phyloP scores from a whole-genome alignment of 352 stramenopile genomes.

The Saprolegnia diclina region DNA sequence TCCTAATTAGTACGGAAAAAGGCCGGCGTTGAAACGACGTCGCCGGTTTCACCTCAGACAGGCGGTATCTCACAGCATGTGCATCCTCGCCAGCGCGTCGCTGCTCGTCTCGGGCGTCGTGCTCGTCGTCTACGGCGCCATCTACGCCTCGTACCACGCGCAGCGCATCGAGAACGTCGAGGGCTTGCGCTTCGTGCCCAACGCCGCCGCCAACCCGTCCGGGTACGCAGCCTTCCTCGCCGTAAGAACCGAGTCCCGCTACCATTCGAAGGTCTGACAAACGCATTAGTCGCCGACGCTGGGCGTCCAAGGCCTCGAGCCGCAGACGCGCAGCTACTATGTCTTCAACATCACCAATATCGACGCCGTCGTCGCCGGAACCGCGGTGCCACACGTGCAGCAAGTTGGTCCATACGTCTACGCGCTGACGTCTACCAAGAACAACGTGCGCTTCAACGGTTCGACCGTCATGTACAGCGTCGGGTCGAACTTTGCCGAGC shows the following conservation, averaged over 20 bases:
- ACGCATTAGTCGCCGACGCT: conserved; percentile 34
- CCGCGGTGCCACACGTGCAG: conserved; percentile 32
- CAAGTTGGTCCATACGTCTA: conserved; percentile 67
- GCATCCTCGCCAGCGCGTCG: background rate
- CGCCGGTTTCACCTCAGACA: too few relatives aligned
- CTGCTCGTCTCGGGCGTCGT: conserved; percentile 12
- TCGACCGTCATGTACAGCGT: conserved; percentile 40
- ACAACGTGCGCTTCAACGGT: conserved; percentile 40
- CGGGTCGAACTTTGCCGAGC: conserved; percentile 41
- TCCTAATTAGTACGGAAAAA: too few relatives aligned
- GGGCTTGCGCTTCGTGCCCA: background rate
- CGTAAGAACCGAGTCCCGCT: background rate
- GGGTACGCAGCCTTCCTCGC: conserved; percentile 14
- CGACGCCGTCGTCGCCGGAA: conserved; percentile 34
- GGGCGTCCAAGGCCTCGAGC: conserved; percentile 44
- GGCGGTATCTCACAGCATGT: background rate
- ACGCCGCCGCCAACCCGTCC: background rate
- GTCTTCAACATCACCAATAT: conserved; percentile 69
- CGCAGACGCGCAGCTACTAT: conserved; percentile 53
- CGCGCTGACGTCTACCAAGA: conserved; percentile 51
- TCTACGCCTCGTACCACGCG: conserved; percentile 6
- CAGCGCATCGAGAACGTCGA: background rate
- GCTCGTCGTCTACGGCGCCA: conserved; percentile 8
- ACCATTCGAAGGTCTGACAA: background rate
- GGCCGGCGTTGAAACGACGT: too few relatives aligned